phyloP scores from a whole-genome alignment of 2,329 filamentous ascomycete genomes.

The Colletotrichum agaves region DNA sequence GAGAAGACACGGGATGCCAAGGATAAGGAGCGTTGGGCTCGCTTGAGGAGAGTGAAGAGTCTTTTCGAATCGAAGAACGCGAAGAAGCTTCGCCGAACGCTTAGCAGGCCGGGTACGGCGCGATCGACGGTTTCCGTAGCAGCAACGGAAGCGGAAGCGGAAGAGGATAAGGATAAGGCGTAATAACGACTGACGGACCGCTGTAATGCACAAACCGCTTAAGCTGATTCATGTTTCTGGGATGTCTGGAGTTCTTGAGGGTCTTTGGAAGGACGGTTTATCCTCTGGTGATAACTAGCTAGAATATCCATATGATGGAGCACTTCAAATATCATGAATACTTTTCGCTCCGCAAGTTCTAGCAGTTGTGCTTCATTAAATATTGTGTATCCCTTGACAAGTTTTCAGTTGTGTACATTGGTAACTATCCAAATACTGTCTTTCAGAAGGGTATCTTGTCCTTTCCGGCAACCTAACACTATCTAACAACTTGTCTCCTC shows the following conservation, averaged over 20 bases:
- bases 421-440: neutral
- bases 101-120: slow-evolving; percentile 55
- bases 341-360: neutral
- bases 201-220: slow-evolving; percentile 6
- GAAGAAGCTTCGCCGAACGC: slow-evolving; percentile 59
- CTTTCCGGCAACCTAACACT: neutral
- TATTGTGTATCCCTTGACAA: too few relatives aligned
- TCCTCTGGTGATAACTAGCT: neutral
- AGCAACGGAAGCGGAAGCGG: neutral
- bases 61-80: slow-evolving; percentile 73
- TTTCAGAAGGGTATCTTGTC: slow-evolving; percentile 25
- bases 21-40: slow-evolving; percentile 80
- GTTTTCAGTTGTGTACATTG: too few relatives aligned
- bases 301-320: slow-evolving; percentile 30
- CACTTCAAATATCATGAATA: neutral
- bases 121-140: slow-evolving; percentile 45
- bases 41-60: slow-evolving; percentile 76
- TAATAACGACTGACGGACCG: neutral
- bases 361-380: neutral
- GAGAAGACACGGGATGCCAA: slow-evolving; percentile 63
- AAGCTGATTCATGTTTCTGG: neutral
- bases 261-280: neutral
- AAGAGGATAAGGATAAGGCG: slow-evolving; percentile 13
- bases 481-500: slow-evolving; percentile 9
- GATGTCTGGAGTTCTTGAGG: slow-evolving; percentile 12